phyloP scores from a whole-genome alignment of 352 stramenopile species.

The Globisporangium alternatum region DNA sequence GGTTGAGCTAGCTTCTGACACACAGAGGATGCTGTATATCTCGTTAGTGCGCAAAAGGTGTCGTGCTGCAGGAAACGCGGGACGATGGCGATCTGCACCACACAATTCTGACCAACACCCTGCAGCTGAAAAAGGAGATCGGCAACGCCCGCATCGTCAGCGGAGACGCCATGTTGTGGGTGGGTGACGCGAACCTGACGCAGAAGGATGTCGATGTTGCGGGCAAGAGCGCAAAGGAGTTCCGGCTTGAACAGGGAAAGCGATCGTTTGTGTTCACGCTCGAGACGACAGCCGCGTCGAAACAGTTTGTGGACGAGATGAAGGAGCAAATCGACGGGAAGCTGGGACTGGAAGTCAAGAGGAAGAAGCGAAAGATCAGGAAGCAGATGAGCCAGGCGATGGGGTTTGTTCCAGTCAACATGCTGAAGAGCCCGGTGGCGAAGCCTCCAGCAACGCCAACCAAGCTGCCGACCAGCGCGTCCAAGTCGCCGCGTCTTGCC shows the following conservation, averaged over 20 bases:
- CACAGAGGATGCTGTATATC: background rate
- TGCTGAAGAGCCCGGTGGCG: constrained; percentile 50
- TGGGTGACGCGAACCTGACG: constrained; percentile 45
- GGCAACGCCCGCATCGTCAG: constrained; percentile 78
- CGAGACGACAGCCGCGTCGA: constrained; percentile 29
- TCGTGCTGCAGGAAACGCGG: constrained; percentile 50
- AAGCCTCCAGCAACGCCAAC: constrained; percentile 35
- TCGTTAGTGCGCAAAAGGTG: constrained; percentile 38
- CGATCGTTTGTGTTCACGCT: constrained; percentile 68
- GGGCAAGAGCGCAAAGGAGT: constrained; percentile 27
- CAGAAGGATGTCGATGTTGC: constrained; percentile 32
- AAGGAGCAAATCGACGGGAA: constrained; percentile 70
- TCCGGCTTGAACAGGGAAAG: constrained; percentile 57
- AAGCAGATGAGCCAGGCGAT: constrained; percentile 55
- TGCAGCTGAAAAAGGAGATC: constrained; percentile 76
- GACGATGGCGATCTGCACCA: constrained; percentile 40
- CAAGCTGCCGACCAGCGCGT: constrained; percentile 33
- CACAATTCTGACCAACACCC: constrained; percentile 31
- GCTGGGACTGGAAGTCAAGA: constrained; percentile 38
- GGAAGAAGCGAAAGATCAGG: constrained; percentile 82
- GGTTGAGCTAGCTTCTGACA: background rate
- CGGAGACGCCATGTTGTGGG: constrained; percentile 69
- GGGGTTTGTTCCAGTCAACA: constrained; percentile 74
- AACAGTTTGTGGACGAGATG: constrained; percentile 62
- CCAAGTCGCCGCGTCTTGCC: constrained; percentile 46